These are phyloP conservation scores for Ganoderma sp. DNA, from an alignment of 1,284 basidiomycete genomes.

Conservation along the genomic window DNA sequence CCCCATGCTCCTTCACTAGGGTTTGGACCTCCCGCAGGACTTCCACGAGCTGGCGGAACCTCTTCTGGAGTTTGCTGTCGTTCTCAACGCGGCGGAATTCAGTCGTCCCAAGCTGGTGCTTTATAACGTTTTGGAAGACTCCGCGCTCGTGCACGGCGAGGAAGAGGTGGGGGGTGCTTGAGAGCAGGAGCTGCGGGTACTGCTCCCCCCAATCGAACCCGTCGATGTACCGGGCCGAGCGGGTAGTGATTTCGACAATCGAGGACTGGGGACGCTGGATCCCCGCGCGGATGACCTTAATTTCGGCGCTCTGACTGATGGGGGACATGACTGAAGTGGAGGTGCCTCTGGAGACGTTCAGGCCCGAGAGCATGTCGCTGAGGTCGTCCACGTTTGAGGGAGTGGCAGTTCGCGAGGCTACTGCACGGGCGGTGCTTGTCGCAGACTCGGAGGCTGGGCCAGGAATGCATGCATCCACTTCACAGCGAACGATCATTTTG, in stretches of 20 bases:
- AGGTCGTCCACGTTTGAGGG: constrained; percentile 46
- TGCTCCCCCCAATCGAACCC: constrained; percentile 53
- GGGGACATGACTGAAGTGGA: not conserved
- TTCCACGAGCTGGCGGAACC: constrained; percentile 49
- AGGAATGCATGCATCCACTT: constrained; percentile 40
- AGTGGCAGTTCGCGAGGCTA: not conserved
- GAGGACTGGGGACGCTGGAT: constrained; percentile 49
- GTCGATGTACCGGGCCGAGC: constrained; percentile 41
- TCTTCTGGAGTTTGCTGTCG: constrained; percentile 38
- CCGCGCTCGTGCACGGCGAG: constrained; percentile 56
- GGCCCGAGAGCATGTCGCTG: constrained; percentile 38
- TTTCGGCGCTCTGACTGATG: constrained; percentile 35
- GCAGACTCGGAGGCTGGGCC: not conserved
- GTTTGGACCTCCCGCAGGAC: constrained; percentile 48
- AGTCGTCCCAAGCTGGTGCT: constrained; percentile 45
- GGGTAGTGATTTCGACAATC: constrained; percentile 56
- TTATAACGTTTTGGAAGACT: constrained; percentile 47
- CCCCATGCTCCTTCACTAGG: constrained; percentile 51
- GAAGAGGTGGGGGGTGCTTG: constrained; percentile 57
- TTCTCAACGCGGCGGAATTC: constrained; percentile 42
- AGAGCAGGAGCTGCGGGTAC: constrained; percentile 60
- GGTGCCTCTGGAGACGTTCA: constrained; percentile 35
- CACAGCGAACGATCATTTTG: constrained; percentile 39
- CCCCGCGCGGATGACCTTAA: constrained; percentile 50
- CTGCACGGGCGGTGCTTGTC: not conserved